Evolutionary conservation across 306 rosid genomes (phyloP), one percentile per base, ranked within the genome.

Genomic region (Mimosa pudica): DNA sequence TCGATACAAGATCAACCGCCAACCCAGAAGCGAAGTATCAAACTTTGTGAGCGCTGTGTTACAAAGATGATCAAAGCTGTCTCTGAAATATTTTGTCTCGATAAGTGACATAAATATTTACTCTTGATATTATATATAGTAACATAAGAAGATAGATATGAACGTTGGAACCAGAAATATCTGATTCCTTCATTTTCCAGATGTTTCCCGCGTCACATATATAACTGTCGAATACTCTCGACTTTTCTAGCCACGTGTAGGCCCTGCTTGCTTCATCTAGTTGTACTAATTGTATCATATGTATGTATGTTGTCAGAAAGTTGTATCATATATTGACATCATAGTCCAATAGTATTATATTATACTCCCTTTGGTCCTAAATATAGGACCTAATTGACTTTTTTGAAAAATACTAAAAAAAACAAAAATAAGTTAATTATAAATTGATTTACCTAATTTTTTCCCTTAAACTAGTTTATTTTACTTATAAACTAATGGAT

Each of bases 1-100:
- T 80, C 94, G 10, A 85, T 36, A 8, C 83, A 36, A 81, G 71
- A 82, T 73, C 94, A 10, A 51, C 94, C 96, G 82, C 94, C 51
- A 89, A 84, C 94, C 94, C 78, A 66, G 68, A 70, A 71, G 7
- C 66, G 2, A 17, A 52, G 62, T 41, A 58, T 30, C 38, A 57
- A 45, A 18, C 18, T 35, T 41, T n/a, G 70, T 85, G 38, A 51
- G 63, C n/a, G n/a, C 49, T 77, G 24, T 75, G 30, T 60, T 35
- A 24, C 48, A 7, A 66, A 52, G 9, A 9, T 12, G 35, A 64
- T 7, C 73, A 55, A 38, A 45, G 8, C 67, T 45, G 2, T 7
- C 17, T 6, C 20, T 7, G 5, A 6, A 42, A 67, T 42, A 38
- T 4, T 9, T 42, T 42, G 51, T 42, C 35, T 67, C 5, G 3